Percentiles rank a stretch among this genome's conserved stretches.
These are phyloP conservation scores for Sclerotinia sclerotiorum DNA, from an alignment of 2,329 filamentous ascomycete species.

Conservation along the genomic window DNA sequence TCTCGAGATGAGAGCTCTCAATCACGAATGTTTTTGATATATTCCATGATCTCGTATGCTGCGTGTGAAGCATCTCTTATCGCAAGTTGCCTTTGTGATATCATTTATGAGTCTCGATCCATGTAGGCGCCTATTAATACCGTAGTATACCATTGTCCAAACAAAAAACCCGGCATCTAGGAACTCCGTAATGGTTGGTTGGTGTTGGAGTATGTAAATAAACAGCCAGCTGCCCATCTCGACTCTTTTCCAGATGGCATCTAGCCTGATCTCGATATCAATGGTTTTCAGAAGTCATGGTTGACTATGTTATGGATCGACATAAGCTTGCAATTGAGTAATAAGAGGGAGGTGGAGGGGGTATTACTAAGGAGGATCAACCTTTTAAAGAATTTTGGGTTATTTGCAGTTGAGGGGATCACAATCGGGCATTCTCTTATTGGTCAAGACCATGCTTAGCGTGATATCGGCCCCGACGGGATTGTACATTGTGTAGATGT, in stretches of 20 bases:
- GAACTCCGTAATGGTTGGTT: not conserved
- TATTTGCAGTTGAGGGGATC: constrained; percentile 14
- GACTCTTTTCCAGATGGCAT: too few species aligned
- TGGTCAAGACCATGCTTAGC: constrained; percentile 15
- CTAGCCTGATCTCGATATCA: not conserved
- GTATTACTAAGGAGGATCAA: not conserved
- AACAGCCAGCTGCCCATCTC: not conserved
- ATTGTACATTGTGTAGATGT: not conserved
- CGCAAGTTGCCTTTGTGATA: not conserved
- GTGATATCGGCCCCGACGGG: not conserved
- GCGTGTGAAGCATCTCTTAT: not conserved
- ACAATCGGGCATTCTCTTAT: constrained; percentile 17
- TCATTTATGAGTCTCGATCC: not conserved
- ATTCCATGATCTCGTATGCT: not conserved
- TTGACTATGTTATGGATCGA: not conserved
- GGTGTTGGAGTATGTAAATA: not conserved
- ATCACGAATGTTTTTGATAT: not conserved
- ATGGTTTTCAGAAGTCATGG: not conserved
- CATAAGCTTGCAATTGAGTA: too few species aligned
- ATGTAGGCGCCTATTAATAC: not conserved
- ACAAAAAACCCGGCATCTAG: not conserved
- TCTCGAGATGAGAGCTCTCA: not conserved
- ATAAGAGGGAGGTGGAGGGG: not conserved
- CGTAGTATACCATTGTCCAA: not conserved
- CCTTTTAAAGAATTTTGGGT: not conserved